Evolutionary conservation across 495 filamentous ascomycete species (phyloP).

Genomic region (Aspergillus diversus): DNA sequence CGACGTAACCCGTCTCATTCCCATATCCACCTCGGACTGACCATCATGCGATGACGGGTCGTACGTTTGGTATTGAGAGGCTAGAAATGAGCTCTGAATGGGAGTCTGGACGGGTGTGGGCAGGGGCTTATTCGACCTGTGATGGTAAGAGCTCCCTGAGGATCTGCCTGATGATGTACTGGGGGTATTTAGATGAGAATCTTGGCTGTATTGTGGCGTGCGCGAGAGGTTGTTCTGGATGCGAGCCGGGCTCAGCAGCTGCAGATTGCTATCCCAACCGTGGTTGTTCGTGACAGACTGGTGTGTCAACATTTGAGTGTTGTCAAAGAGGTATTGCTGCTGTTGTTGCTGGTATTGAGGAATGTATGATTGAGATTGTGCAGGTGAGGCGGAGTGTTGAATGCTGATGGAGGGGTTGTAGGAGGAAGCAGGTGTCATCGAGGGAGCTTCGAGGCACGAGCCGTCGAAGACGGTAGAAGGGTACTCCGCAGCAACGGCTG

Average conservation of each 20-base stretch:
- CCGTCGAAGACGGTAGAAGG: slow-evolving; percentile 35
- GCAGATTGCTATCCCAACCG: slow-evolving; percentile 47
- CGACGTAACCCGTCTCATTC: slow-evolving; percentile 58
- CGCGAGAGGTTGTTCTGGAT: slow-evolving; percentile 34
- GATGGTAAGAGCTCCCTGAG: slow-evolving; percentile 37
- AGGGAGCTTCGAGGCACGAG: slow-evolving; percentile 47
- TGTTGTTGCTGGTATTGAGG: slow-evolving; percentile 31
- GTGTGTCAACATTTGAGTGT: slow-evolving; percentile 50
- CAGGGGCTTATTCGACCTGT: slow-evolving; percentile 46
- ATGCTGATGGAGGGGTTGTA: slow-evolving; percentile 48
- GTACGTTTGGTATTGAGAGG: slow-evolving; percentile 52
- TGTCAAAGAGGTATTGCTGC: slow-evolving; percentile 36
- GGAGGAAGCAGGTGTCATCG: slow-evolving; percentile 51
- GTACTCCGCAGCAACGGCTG: slow-evolving; percentile 33
- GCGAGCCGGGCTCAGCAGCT: slow-evolving; percentile 44
- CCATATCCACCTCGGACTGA: slow-evolving; percentile 50
- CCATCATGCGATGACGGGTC: slow-evolving; percentile 47
- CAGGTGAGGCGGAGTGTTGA: slow-evolving; percentile 40
- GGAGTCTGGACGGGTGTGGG: slow-evolving; percentile 54
- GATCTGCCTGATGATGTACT: slow-evolving; percentile 38
- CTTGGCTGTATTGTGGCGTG: slow-evolving; percentile 17
- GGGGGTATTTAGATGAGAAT: slow-evolving; percentile 43
- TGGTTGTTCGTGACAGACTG: slow-evolving; percentile 43
- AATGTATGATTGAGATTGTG: slow-evolving; percentile 27
- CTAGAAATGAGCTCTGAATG: slow-evolving; percentile 47